Evolutionary conservation across 345 rosid species (phyloP).

Genomic region (Populus alba): DNA sequence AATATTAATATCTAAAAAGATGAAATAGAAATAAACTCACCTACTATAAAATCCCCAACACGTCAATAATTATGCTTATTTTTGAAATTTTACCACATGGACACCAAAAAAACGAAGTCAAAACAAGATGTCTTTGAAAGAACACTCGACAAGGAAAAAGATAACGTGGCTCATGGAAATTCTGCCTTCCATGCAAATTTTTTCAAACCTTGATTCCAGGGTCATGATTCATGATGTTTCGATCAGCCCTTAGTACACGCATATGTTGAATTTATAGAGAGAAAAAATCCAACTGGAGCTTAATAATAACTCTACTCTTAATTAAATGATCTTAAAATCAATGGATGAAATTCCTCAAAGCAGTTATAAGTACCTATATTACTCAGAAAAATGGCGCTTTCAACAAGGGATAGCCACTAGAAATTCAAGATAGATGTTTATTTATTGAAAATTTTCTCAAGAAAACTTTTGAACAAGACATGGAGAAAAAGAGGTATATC

Average conservation of each 20-base stretch:
- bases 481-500: constrained; percentile 12
- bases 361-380: too few species aligned
- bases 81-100: background rate
- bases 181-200: background rate
- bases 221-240: background rate
- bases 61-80: too few species aligned
- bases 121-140: background rate
- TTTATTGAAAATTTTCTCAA: background rate
- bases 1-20: too few species aligned
- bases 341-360: too few species aligned
- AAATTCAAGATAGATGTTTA: background rate
- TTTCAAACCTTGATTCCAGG: background rate
- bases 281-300: background rate
- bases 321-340: too few species aligned
- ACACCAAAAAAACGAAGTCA: background rate
- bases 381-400: too few species aligned
- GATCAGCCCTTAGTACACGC: background rate
- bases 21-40: too few species aligned
- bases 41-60: too few species aligned
- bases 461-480: constrained; percentile 12
- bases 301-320: too few species aligned
- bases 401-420: background rate
- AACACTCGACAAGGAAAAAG: background rate
- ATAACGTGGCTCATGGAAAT: background rate
- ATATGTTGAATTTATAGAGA: background rate